phyloP scores from a whole-genome alignment of 2,329 filamentous ascomycete species.

The Sporothrix curviconia region DNA sequence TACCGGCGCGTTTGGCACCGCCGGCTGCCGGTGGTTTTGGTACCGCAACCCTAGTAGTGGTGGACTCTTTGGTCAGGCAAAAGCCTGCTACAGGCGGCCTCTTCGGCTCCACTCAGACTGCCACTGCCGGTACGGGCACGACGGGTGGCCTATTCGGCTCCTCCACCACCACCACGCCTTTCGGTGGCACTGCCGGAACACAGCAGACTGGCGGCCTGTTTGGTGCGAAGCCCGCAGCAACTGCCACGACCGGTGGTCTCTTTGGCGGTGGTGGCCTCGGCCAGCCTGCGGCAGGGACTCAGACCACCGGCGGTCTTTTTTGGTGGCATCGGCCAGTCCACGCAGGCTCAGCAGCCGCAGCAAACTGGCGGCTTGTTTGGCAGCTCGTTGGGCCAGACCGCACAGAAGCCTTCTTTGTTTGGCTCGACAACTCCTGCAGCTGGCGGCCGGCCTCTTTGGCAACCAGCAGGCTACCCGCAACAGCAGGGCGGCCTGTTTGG shows the following conservation, averaged over 20 bases:
- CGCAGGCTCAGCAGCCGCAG: constrained; percentile 30
- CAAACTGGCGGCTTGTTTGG: constrained; percentile 38
- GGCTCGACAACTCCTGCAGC: constrained; percentile 37
- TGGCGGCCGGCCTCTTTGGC: constrained; percentile 50
- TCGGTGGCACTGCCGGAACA: constrained; percentile 5
- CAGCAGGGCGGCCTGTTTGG: constrained; percentile 41
- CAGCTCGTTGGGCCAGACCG: constrained; percentile 39
- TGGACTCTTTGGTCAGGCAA: constrained; percentile 26
- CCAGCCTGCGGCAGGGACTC: constrained; percentile 27
- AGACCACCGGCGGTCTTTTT: constrained; percentile 42
- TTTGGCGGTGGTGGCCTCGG: constrained; percentile 32
- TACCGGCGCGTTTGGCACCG: constrained; percentile 37
- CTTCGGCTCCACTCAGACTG: constrained; percentile 9
- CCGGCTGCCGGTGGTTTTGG: constrained; percentile 23
- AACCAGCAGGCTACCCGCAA: constrained; percentile 33
- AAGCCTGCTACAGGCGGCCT: constrained; percentile 11
- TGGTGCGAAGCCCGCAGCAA: constrained; percentile 34
- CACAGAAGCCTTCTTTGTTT: constrained; percentile 52
- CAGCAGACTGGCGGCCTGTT: constrained; percentile 32
- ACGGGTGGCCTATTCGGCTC: constrained; percentile 15
- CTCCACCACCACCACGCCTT: constrained; percentile 1
- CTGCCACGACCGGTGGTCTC: constrained; percentile 25
- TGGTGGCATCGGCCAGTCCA: constrained; percentile 33
- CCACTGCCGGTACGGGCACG: constrained; percentile 3
- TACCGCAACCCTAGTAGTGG: constrained; percentile 21